Evolutionary conservation across 2,329 filamentous ascomycete species (phyloP), one percentile per base, ranked within the genome.

Genomic region (Penicillium sp.): DNA sequence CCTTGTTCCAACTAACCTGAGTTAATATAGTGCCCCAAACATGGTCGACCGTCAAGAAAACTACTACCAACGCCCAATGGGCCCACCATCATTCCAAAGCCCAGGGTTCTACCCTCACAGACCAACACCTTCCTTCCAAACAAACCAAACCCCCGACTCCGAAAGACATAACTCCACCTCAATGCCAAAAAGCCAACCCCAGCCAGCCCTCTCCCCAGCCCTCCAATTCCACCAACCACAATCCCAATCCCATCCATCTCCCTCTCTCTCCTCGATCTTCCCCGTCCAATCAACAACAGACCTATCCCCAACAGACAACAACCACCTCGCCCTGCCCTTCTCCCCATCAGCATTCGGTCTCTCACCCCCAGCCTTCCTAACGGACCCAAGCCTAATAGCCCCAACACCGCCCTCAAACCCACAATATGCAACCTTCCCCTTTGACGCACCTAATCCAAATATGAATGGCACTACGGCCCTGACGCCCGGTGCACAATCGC

Each of bases 401-500:
- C 71, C 66, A 9, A 71, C 69, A 0, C 68, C 71, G 16, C 66
- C 69, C 5, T 54, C 66, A 19, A 67, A 72, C 21, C 68, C 69
- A 3, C 72, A 74, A 52, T 75, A 75, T 55, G 73, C 74, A 4
- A 75, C 71, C 6, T 76, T 75, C 55, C 73, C 74, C 31, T 75
- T 76, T 58, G 73, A 76, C 54, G 55, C 59, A 9, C 22, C 61
- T 22, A 57, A 58, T 9, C 27, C 57, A 16, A 58, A 54, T 13
- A 5, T 31, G 10, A 31, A 31, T 31, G 11, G 27, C 11, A 58
- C 62, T 3, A 58, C 63, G 1, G 71, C 68, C 2, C 54, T 70
- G 1, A 75, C 73, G 0, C 72, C 73, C 65, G 81, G 69, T 70
- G 80, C 64, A 52, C 76, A 72, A 76, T 80, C 57, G 71, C 80